Evolutionary conservation across 202 grass and related monocot genomes (phyloP), one percentile per base, ranked within the genome.

Genomic region (Panicum hallii): DNA sequence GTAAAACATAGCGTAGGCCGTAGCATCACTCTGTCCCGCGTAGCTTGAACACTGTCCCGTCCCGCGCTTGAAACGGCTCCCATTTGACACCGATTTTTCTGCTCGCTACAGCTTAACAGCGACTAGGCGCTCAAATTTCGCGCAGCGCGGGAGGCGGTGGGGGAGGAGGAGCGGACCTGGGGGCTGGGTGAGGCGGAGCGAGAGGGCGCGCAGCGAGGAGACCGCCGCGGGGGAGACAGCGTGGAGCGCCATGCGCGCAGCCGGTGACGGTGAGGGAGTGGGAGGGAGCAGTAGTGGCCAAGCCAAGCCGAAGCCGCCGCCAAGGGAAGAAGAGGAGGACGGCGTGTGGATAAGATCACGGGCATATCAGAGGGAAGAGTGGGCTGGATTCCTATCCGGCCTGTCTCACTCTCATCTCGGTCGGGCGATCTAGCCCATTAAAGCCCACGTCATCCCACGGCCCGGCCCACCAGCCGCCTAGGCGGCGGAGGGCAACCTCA

Each of bases 151-250:
- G 58, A 58, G 30, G 32, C 16, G 23, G 66, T 34, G 46, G 19
- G 40, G 5, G 23, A 73, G 47, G 40, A 47, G 42, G 78, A 23
- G 32, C 81, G 47, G 81, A 94, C 92, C 92, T 91, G 82, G 44
- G 69, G 77, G 89, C 42, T 85, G 80, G 20, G 60, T 13, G 11
- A 72, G 67, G 53, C 60, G 45, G 4, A 57, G 50, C 20, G 86
- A 78, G 63, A 86, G 55, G 6, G 64, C 75, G 53, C 80, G 69
- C 58, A 60, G 70, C 20, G 45, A 75, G 46, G 72, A 84, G 30
- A 81, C 75, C 74, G 89, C 65, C n/a, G 89, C 86, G 14, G 92
- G 80, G 75, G 76, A 91, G 70, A 89, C 87, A 66, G 66, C 74
- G 82, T 88, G 93, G 67, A 92, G 87, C 23, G 84, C 80, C 75